A percentile compares a stretch with the other conserved stretches of the same genome.
Evolutionary conservation across 352 stramenopile genomes (phyloP).

Genomic region (Globisporangium recalcitrans): DNA sequence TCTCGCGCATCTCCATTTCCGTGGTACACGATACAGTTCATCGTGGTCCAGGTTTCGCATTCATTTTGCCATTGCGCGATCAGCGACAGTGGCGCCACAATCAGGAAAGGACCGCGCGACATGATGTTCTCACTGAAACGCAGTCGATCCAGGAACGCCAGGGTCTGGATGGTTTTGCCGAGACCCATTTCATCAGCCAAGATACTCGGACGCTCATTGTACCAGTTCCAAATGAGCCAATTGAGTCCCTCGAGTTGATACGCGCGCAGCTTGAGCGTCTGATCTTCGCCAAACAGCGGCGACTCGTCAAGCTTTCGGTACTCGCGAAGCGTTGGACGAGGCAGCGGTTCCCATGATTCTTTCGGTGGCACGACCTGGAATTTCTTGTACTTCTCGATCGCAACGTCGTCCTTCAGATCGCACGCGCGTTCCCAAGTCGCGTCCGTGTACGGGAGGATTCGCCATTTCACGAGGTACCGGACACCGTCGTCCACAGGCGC

Average conservation of each 20-base stretch:
- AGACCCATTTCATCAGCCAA: slow-evolving; percentile 91
- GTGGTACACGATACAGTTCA: slow-evolving; percentile 99
- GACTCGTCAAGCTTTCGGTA: slow-evolving; percentile 85
- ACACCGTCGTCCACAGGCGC: slow-evolving; percentile 80
- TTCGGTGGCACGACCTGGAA: slow-evolving; percentile 52
- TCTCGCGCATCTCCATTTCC: slow-evolving; percentile 91
- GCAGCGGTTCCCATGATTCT: slow-evolving; percentile 50
- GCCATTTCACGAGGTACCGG: slow-evolving; percentile 87
- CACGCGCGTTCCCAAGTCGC: slow-evolving; percentile 86
- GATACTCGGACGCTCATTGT: slow-evolving; percentile 86
- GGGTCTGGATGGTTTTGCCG: slow-evolving; percentile 90
- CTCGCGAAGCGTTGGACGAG: slow-evolving; percentile 68
- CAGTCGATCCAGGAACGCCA: slow-evolving; percentile 94
- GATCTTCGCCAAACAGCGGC: slow-evolving; percentile 64
- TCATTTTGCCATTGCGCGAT: slow-evolving; percentile 99
- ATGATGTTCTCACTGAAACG: slow-evolving; percentile 86
- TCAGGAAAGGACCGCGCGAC: slow-evolving; percentile 94
- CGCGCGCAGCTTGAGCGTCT: slow-evolving; percentile 63
- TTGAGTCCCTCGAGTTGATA: slow-evolving; percentile 89
- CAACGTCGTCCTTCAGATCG: slow-evolving; percentile 81
- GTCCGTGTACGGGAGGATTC: slow-evolving; percentile 79
- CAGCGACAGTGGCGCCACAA: slow-evolving; percentile 97
- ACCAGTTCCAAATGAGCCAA: slow-evolving; percentile 89
- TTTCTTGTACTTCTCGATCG: slow-evolving; percentile 70
- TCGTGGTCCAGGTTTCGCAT: slow-evolving; percentile 97